Conservation (phyloP, 371 early-diverging fungal species). For the Chytridium lagenaria region DNA sequence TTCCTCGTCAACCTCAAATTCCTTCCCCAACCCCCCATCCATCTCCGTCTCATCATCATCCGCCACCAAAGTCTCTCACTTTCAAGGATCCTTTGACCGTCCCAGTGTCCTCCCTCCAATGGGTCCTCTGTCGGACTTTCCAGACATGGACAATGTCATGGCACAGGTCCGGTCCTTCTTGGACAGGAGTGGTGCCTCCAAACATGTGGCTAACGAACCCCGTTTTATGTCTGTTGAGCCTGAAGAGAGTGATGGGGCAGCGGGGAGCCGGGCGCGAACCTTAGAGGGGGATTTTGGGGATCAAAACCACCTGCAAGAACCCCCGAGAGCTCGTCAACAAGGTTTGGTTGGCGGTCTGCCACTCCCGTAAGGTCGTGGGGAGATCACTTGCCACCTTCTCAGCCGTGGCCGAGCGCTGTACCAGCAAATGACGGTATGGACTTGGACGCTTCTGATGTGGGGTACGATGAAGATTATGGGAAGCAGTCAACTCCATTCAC, state of each 20-base stretch:
- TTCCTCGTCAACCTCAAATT: background rate
- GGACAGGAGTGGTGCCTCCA: background rate
- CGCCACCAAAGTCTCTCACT: background rate
- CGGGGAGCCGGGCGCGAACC: background rate
- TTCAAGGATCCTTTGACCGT: constrained; percentile 9
- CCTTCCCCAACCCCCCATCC: background rate
- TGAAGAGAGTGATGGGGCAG: background rate
- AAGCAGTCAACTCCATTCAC: background rate
- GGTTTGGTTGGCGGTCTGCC: background rate
- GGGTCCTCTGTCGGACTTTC: constrained; percentile 15
- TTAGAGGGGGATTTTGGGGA: background rate
- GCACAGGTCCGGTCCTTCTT: constrained; percentile 15
- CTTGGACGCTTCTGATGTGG: background rate
- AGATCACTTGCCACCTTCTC: constrained; percentile 1
- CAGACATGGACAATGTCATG: constrained; percentile 15
- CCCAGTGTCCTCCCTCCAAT: background rate
- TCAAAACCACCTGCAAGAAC: background rate
- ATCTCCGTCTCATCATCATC: background rate
- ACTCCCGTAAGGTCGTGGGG: background rate
- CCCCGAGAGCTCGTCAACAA: background rate
- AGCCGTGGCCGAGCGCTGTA: background rate
- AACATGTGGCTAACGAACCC: background rate
- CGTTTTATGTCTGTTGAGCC: constrained; percentile 3
- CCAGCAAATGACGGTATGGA: background rate
- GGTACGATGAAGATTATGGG: background rate